These are phyloP conservation scores for Candida montana DNA, from an alignment of 805 yeast genomes.

Conservation along the genomic window DNA sequence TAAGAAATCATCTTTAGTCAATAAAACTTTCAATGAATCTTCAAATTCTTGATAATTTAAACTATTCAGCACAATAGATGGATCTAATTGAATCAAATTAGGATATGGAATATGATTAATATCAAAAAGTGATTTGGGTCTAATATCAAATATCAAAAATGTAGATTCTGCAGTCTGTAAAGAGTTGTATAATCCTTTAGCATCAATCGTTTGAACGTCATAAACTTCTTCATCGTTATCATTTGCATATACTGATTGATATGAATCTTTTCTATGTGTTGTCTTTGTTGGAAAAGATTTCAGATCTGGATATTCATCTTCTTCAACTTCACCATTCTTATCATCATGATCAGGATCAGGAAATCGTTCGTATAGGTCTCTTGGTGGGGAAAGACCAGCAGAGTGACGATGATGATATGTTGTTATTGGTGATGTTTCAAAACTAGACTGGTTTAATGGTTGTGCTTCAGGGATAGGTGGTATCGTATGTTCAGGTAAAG, in stretches of 20 bases:
- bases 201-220: slow-evolving; percentile 44
- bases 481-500: slow-evolving; percentile 12
- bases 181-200: slow-evolving; percentile 35
- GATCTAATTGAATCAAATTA: slow-evolving; percentile 37
- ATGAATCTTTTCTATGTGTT: slow-evolving; percentile 32
- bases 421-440: no score
- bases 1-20: slow-evolving; percentile 8
- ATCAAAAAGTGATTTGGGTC: slow-evolving; percentile 29
- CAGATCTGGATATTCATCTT: neutral
- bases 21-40: slow-evolving; percentile 8
- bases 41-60: slow-evolving; percentile 26
- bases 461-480: slow-evolving; percentile 1
- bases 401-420: no score
- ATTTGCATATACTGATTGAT: slow-evolving; percentile 35
- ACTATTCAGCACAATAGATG: slow-evolving; percentile 32
- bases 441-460: neutral
- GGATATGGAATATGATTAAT: slow-evolving; percentile 33
- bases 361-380: neutral
- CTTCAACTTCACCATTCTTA: neutral
- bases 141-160: slow-evolving; percentile 34
- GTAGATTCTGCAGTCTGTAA: slow-evolving; percentile 40
- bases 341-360: slow-evolving; percentile 1
- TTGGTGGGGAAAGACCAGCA: neutral
- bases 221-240: slow-evolving; percentile 20
- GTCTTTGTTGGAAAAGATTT: slow-evolving; percentile 8